A percentile compares a stretch with the other conserved stretches of the same genome.
phyloP scores from a whole-genome alignment of 176 grass and related monocot species.

The Rhynchospora breviuscula region DNA sequence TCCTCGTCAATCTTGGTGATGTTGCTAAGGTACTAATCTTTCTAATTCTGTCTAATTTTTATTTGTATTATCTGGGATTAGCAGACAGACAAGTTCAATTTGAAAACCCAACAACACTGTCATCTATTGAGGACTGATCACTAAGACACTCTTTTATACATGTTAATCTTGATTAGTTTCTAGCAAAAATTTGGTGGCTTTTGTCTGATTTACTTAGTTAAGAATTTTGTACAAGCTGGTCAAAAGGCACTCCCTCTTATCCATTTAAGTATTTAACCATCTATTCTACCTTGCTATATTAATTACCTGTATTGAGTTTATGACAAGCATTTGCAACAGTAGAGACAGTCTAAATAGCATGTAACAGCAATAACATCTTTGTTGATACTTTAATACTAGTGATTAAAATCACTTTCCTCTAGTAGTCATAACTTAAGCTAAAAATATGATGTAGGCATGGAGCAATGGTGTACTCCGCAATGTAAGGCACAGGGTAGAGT shows the following conservation, averaged over 20 bases:
- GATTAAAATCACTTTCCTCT: no score
- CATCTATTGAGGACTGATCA: not conserved
- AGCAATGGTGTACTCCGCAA: conserved; percentile 69
- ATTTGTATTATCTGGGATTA: not conserved
- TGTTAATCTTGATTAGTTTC: no score
- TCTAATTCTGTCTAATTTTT: not conserved
- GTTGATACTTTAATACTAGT: no score
- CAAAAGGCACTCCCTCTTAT: not conserved
- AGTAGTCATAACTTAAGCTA: no score
- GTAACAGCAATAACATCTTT: not conserved
- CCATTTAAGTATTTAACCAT: not conserved
- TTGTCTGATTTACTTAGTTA: not conserved
- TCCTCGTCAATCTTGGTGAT: conserved; percentile 79
- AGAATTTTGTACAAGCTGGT: not conserved
- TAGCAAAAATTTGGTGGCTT: no score
- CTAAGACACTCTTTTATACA: no score
- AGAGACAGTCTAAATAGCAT: not conserved
- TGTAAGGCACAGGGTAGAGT: conserved; percentile 65
- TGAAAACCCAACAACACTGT: not conserved
- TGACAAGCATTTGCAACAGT: not conserved
- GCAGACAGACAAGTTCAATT: not conserved
- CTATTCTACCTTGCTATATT: not conserved
- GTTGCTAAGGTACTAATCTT: conserved; percentile 44
- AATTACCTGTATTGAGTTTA: not conserved
- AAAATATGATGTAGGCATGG: conserved; percentile 37